Base-by-base conservation (phyloP, 139 green algal species). In the Chlorella sp. region DNA sequence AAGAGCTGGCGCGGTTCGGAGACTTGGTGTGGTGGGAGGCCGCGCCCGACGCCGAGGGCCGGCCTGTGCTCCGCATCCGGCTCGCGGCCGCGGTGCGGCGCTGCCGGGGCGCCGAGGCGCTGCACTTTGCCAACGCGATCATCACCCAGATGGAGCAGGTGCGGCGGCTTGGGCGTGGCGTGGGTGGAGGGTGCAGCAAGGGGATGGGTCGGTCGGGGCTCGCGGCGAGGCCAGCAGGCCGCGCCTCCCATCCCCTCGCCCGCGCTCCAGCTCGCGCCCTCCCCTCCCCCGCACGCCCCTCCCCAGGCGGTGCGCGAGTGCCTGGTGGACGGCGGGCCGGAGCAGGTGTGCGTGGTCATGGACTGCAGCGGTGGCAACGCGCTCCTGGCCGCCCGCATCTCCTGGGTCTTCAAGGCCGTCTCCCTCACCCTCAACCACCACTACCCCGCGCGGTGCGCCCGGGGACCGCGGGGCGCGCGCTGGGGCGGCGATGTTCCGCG, bases 351-450 rank as follows among this genome's bases (percentile, higher is more conserved):
- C 14, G 79, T 84, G 45, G 31, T 77, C 35, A 73, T 84, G 73
- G 70, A 84, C 61, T 74, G 67, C 29, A 17, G 14, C 5, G 73
- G 79, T 4, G 51, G 45, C 55, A 60, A 31, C 40, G 51, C 67
- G 12, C 46, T 84, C 15, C 56, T 42, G 36, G 73, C 79, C 8
- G 61, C 64, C 1, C 56, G 67, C 40, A 69, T 71, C 35, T 58
- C 66, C 17, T 63, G 70, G 23, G 51, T 88, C 2, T 77, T 88
- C 43, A 53, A 71, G 46, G 31, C 61, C 19, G 81, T 88, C 17
- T 76, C 68, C 8, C 48, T 72, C 38, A 79, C 81, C 3, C 76
- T 88, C 1, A 88, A 77, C 59, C 70, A 79, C 23, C 81, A 88
- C 70, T 88, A 80, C 79, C 83, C 83, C 6, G 72, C 76, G 29